Conservation (phyloP, 2,329 filamentous ascomycete genomes). For the Mycosphaerella arachidis region DNA sequence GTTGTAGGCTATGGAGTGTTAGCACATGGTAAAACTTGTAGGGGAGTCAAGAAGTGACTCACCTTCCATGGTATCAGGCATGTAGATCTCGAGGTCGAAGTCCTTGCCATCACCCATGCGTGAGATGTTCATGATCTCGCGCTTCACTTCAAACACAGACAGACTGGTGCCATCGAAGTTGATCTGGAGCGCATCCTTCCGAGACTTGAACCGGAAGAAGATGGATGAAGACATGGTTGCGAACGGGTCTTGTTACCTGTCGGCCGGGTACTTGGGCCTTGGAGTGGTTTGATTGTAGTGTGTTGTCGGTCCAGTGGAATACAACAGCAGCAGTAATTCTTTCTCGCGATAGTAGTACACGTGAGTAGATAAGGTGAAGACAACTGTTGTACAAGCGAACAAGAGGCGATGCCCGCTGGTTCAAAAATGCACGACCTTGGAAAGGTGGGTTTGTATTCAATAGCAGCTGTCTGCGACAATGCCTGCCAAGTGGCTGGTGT, state of each 20-base stretch:
- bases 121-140: conserved; percentile 94
- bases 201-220: conserved; percentile 99
- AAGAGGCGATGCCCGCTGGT: conserved; percentile 21
- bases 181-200: conserved; percentile 89
- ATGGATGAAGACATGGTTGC: conserved; percentile 86
- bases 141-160: conserved; percentile 96
- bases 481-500: conserved; percentile 9
- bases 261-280: background rate
- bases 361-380: conserved; percentile 11
- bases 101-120: conserved; percentile 92
- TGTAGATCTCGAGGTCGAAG: conserved; percentile 92
- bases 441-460: conserved; percentile 29
- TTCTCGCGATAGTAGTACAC: conserved; percentile 12
- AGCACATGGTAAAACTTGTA: conserved; percentile 16
- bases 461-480: conserved; percentile 29
- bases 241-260: conserved; percentile 5
- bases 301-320: conserved; percentile 5
- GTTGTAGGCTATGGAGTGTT: conserved; percentile 69
- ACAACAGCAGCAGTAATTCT: conserved; percentile 10
- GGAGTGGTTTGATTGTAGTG: background rate
- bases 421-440: conserved; percentile 26
- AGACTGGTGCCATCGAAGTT: conserved; percentile 97
- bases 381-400: conserved; percentile 26
- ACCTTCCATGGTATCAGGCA: conserved; percentile 89
- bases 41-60: conserved; percentile 34